phyloP scores from a whole-genome alignment of 306 rosid genomes.

The Arachis stenosperma region DNA sequence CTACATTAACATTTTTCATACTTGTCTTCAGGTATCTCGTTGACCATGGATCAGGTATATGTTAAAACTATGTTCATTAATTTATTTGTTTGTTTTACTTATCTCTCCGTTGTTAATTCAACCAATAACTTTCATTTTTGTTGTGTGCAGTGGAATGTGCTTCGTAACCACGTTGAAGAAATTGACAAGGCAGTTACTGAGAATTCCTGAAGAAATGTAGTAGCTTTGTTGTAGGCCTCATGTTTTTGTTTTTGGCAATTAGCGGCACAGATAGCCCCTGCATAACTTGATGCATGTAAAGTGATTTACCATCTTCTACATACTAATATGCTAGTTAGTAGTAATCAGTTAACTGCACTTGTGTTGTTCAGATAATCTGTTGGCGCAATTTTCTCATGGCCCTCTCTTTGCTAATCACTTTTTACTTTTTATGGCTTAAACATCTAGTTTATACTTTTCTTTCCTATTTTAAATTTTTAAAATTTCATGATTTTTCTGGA shows the following conservation, averaged over 20 bases:
- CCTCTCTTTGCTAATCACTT: neutral
- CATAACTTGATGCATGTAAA: conserved; percentile 37
- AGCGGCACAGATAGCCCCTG: conserved; percentile 4
- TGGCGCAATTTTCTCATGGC: neutral
- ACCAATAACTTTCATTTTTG: neutral
- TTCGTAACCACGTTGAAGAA: conserved; percentile 68
- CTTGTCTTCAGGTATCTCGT: conserved; percentile 79
- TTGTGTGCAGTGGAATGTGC: conserved; percentile 81
- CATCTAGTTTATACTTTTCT: neutral
- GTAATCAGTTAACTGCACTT: neutral
- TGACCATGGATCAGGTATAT: conserved; percentile 86
- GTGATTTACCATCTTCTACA: neutral
- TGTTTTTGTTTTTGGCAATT: conserved; percentile 15
- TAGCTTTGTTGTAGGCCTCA: neutral
- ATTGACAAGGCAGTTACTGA: conserved; percentile 74
- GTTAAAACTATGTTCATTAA: neutral
- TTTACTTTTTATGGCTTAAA: neutral
- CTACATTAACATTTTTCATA: conserved; percentile 39
- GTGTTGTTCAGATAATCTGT: neutral
- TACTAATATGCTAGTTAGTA: neutral
- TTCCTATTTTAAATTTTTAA: too few relatives aligned
- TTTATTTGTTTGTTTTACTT: conserved; percentile 2
- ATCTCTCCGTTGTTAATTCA: neutral
- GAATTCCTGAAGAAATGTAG: conserved; percentile 38
- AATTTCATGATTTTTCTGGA: too few relatives aligned